These are phyloP conservation scores for Chaetomium strumarium DNA, from an alignment of 2,329 filamentous ascomycete genomes.

Conservation along the genomic window DNA sequence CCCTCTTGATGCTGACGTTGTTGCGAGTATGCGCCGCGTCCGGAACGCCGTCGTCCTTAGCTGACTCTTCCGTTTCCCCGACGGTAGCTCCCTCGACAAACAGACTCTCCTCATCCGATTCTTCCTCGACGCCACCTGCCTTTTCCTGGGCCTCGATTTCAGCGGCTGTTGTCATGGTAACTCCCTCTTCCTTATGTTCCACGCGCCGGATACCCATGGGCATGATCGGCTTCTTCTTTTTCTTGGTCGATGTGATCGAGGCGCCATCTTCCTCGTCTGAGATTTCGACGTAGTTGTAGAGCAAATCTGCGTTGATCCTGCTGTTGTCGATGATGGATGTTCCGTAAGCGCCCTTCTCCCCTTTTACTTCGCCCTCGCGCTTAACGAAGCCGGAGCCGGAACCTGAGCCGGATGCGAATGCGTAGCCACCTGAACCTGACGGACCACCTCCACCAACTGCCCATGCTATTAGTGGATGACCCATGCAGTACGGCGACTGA, in stretches of 20 bases:
- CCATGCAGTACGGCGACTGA: background rate
- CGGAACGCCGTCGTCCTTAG: slow-evolving; percentile 39
- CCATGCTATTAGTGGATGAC: background rate
- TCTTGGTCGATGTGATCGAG: slow-evolving; percentile 27
- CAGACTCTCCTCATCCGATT: slow-evolving; percentile 23
- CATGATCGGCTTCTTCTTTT: slow-evolving; percentile 33
- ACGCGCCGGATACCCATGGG: slow-evolving; percentile 52
- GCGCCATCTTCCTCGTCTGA: slow-evolving; percentile 39
- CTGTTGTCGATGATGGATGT: slow-evolving; percentile 32
- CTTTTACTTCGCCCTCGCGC: slow-evolving; percentile 16
- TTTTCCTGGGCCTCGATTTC: slow-evolving; percentile 52
- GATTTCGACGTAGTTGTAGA: slow-evolving; percentile 38
- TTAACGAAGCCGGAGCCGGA: slow-evolving; percentile 11
- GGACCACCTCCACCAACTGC: slow-evolving; percentile 16
- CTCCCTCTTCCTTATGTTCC: slow-evolving; percentile 48
- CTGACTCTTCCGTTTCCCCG: slow-evolving; percentile 14
- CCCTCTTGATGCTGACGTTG: slow-evolving; percentile 17
- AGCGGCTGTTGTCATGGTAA: slow-evolving; percentile 50
- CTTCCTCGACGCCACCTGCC: slow-evolving; percentile 31
- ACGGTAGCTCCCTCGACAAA: slow-evolving; percentile 18
- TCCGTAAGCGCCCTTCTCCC: slow-evolving; percentile 12
- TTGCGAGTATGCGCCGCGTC: slow-evolving; percentile 31
- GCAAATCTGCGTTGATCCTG: slow-evolving; percentile 52
- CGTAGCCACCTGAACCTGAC: slow-evolving; percentile 24
- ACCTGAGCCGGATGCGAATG: slow-evolving; percentile 9